These are phyloP conservation scores for Acacia acuminata DNA, from an alignment of 306 rosid genomes.

Conservation along the genomic window DNA sequence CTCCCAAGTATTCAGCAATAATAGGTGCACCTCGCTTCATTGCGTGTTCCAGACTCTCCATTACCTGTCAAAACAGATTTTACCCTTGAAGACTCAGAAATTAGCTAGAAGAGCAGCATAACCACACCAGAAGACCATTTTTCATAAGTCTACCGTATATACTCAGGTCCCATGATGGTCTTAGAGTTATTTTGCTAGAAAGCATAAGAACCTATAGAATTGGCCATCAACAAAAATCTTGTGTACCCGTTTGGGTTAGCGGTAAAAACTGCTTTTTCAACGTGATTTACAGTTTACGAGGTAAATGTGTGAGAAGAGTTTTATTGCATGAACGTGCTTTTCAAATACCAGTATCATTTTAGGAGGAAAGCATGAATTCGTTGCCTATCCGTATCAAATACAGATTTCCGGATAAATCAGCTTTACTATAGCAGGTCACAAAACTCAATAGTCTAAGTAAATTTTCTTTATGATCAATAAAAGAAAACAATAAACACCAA, in stretches of 20 bases:
- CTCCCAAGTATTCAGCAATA: constrained; percentile 95
- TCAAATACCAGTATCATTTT: neutral
- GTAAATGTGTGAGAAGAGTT: too few relatives aligned
- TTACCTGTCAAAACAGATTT: constrained; percentile 54
- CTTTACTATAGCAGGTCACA: constrained; percentile 19
- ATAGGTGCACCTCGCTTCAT: constrained; percentile 94
- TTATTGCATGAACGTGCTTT: too few relatives aligned
- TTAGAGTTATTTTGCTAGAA: neutral
- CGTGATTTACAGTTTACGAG: too few relatives aligned
- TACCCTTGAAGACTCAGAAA: too few relatives aligned
- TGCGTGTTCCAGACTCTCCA: constrained; percentile 99
- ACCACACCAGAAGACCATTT: neutral
- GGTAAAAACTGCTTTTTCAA: too few relatives aligned
- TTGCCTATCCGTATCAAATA: neutral
- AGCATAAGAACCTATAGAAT: neutral
- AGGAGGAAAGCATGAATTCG: neutral
- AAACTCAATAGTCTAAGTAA: neutral
- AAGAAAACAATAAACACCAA: neutral
- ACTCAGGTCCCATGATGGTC: neutral
- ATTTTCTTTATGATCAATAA: neutral
- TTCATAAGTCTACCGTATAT: neutral
- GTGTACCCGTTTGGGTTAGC: too few relatives aligned
- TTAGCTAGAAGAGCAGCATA: neutral
- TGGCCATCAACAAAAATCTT: neutral
- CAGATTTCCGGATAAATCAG: neutral